Percentiles rank a stretch among this genome's conserved stretches.
Evolutionary conservation across 2,329 filamentous ascomycete species (phyloP).

Genomic region (Nemania sp.): DNA sequence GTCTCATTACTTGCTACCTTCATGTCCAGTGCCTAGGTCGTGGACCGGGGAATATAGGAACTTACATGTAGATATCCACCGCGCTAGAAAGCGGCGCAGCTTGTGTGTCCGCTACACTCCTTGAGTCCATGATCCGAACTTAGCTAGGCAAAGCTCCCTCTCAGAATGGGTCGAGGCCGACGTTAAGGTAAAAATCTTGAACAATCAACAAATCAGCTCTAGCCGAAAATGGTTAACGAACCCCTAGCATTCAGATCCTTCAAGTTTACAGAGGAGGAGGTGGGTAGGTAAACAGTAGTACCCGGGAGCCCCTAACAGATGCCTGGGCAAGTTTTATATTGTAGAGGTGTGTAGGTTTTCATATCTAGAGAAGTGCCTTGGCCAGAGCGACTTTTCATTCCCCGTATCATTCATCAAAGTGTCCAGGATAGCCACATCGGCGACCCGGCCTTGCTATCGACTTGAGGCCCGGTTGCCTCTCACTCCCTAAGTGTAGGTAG

Average conservation of each 20-base stretch:
- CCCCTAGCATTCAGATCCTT: conserved; percentile 23
- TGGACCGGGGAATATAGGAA: too few relatives aligned
- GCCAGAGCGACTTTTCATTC: background rate
- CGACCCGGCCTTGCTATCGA: background rate
- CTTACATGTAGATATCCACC: too few relatives aligned
- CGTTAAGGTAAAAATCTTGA: background rate
- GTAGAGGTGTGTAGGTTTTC: too few relatives aligned
- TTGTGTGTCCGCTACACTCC: background rate
- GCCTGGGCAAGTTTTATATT: too few relatives aligned
- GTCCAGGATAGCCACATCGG: background rate
- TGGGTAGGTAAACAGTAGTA: background rate
- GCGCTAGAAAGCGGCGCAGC: conserved; percentile 7
- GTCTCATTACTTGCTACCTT: too few relatives aligned
- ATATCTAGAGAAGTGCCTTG: too few relatives aligned
- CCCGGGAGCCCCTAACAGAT: too few relatives aligned
- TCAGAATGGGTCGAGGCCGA: background rate
- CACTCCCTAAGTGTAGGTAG: too few relatives aligned
- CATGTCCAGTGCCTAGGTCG: too few relatives aligned
- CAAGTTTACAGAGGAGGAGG: conserved; percentile 8
- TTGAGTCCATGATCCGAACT: too few relatives aligned
- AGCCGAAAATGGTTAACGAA: background rate
- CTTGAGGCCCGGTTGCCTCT: background rate
- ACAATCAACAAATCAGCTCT: conserved; percentile 11
- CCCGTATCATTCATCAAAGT: background rate
- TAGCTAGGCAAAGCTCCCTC: too few relatives aligned